Evolutionary conservation across 805 yeast genomes (phyloP), one percentile per base, ranked within the genome.

Genomic region (Ogataea parapolymorpha): DNA sequence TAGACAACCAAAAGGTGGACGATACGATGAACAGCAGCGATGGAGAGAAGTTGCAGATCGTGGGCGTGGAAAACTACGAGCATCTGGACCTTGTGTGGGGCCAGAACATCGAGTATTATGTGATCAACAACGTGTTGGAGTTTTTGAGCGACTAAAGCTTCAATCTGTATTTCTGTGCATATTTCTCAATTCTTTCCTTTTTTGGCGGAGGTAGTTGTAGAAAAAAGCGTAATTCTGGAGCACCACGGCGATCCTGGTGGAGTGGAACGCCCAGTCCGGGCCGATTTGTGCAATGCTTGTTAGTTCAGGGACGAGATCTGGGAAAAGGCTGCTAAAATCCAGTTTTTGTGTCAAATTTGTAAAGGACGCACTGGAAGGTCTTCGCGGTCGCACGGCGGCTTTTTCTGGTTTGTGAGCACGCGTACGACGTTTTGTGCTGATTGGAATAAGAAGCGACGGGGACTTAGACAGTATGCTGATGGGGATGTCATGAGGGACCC

Each of bases 11-110:
- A 32, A 49, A 51, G 37, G 53, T 50, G 28, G 49, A 42, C 9
- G 50, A 45, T 16, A 36, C 23, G 11, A 26, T 35, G 16, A 25
- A 23, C 22, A 22, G 24, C 10, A 35, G 32, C 17, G 30, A 36
- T 18, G 26, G 17, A 24, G 31, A 41, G 15, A 5, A 25, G 17
- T 9, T 24, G 10, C 42, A 48, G 6, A 50, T 63, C 11, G 68
- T 77, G 20, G 81, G 85, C 1, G 79, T 91, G 0, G 71, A 68
- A 1, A 68, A 68, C 15, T 86, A 90, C 59, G 99, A 91, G 63
- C 99, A 91, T 64, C 66, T 91, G 46, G 99, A 93, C 59, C 74
- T 91, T 47, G 67, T 91, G 10, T 91, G 99, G 99, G 97, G 96
- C n/a, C 66, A 72, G 18, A 76, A 80, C 39, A 83, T 84, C 3